Percentiles rank a stretch among this genome's conserved stretches.
These are phyloP conservation scores for Teratosphaeria destructans DNA, from an alignment of 2,329 filamentous ascomycete species.

Conservation along the genomic window DNA sequence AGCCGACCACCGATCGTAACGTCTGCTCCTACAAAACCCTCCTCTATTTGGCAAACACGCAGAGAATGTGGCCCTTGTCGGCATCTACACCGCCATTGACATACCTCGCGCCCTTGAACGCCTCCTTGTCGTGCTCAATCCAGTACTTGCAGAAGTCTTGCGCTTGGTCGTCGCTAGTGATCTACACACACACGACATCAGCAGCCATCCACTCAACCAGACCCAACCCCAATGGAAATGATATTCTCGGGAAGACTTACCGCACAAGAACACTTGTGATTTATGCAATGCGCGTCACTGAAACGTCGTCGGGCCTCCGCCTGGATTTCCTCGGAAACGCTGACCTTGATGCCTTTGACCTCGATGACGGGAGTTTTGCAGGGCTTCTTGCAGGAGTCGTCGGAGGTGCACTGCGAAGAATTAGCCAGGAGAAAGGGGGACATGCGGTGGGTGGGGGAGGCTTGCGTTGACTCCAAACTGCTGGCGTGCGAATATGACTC, in stretches of 20 bases:
- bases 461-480: background rate
- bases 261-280: background rate
- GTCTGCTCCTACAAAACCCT: no score
- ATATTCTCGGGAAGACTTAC: background rate
- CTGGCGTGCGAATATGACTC: background rate
- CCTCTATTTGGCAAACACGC: background rate
- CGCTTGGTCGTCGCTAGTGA: background rate
- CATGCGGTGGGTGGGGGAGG: background rate
- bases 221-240: background rate
- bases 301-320: background rate
- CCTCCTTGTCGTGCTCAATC: background rate
- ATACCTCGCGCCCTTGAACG: background rate
- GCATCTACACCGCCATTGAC: background rate
- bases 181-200: background rate
- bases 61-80: background rate
- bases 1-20: no score
- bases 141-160: background rate
- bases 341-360: background rate
- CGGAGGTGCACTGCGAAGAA: background rate
- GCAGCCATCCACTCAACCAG: background rate
- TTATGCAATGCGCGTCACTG: background rate
- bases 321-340: background rate
- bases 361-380: background rate
- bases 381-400: background rate
- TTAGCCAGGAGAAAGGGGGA: background rate